Base-by-base conservation (phyloP, 768 basidiomycete genomes). In the Amanita brunnescens region DNA sequence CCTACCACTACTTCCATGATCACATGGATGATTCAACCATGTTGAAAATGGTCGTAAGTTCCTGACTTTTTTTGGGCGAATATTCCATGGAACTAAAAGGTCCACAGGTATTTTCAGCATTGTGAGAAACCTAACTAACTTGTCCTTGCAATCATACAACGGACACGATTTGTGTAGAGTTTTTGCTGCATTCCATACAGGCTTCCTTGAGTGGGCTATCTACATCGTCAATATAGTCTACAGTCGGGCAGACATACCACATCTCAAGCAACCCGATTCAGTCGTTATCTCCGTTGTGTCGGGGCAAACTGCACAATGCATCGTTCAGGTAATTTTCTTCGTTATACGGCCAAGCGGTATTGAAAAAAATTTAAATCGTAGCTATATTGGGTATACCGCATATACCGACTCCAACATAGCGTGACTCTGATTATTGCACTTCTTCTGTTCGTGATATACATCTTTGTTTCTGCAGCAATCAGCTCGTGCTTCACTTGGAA, bases 371-470 rank as follows among this genome's bases (percentile, higher is more conserved):
- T 7, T 7, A 29, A 1, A 14, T 10, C 3, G 5, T 13, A 47
- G 46, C 2, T 32, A 47, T 18, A 34, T 18, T 47, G 46, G 46
- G 46, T 47, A 10, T 47, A 47, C 32, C 46, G 46, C 33, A 47
- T 47, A 7, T 32, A 47, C 21, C 26, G 32, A 8, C 46, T 47
- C 2, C 29, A 32, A 13, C 16, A 6, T 7, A 34, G 30, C 21
- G 8, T 32, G 13, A 20, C 33, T n/a, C 32, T 47, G 6, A 30
- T 30, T 16, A 6, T 47, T 8, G 12, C 30, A 7, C 29, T 47
- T 20, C 8, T 35, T 13, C 30, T 47, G 30, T 20, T 20, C 20
- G 46, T 32, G 33, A 16, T 35, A 12, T 47, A 47, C 21, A 30
- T 34, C 13, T 32, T 47, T 21, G 46, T n/a, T 16, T 13, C 18